These are phyloP conservation scores for Paecilomyces formosus DNA, from an alignment of 2,329 filamentous ascomycete species.

Conservation along the genomic window DNA sequence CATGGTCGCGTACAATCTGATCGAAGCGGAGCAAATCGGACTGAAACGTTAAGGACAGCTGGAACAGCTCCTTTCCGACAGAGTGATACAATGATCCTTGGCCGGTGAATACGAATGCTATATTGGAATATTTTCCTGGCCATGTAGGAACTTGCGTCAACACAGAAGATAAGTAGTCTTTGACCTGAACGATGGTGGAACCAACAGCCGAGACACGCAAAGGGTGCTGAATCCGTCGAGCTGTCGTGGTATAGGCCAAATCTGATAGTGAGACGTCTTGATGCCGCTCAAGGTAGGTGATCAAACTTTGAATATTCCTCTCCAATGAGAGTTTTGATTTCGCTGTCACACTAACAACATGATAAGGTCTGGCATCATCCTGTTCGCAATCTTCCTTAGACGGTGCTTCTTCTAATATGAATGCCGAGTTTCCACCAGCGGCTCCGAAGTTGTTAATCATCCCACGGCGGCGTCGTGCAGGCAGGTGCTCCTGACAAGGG, in stretches of 20 bases:
- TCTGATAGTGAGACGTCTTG: constrained; percentile 42
- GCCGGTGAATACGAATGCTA: constrained; percentile 29
- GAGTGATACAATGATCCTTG: constrained; percentile 20
- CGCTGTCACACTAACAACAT: constrained; percentile 49
- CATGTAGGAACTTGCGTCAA: too few species aligned
- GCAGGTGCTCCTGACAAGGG: too few species aligned
- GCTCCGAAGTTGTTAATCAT: constrained; percentile 2
- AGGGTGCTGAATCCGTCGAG: constrained; percentile 52
- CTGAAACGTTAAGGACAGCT: constrained; percentile 15
- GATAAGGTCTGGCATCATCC: constrained; percentile 44
- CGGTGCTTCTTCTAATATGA: constrained; percentile 54
- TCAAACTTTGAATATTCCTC: constrained; percentile 48
- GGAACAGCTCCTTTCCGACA: constrained; percentile 20
- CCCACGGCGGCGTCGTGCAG: too few species aligned
- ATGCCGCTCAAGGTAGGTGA: constrained; percentile 45
- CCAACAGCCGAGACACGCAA: constrained; percentile 15
- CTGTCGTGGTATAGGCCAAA: constrained; percentile 57
- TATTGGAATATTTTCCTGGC: background rate
- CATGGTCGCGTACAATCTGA: constrained; percentile 15
- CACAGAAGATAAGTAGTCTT: too few species aligned
- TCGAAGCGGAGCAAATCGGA: constrained; percentile 22
- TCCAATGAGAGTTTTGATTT: constrained; percentile 39
- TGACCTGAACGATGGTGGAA: constrained; percentile 9
- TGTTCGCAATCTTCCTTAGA: constrained; percentile 16
- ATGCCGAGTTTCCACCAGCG: constrained; percentile 6